These are phyloP conservation scores for Ustilago shanxiensis DNA, from an alignment of 1,284 basidiomycete genomes.

Conservation along the genomic window DNA sequence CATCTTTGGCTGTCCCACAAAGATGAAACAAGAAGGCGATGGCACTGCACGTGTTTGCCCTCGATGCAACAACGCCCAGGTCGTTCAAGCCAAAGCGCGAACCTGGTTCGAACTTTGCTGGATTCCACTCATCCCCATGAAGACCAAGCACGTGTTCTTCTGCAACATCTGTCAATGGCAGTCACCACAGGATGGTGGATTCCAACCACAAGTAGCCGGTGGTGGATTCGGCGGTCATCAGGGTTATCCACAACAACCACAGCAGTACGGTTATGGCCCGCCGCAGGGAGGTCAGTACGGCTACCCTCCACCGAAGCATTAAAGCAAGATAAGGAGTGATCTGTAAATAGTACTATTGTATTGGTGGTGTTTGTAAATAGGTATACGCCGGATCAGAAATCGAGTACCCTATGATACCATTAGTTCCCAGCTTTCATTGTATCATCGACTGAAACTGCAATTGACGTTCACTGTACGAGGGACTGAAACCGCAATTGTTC, in stretches of 20 bases:
- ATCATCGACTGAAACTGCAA: background rate
- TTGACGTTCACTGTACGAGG: too few relatives aligned
- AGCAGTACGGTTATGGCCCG: constrained; percentile 56
- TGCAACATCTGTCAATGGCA: constrained; percentile 69
- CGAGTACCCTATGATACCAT: background rate
- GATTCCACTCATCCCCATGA: constrained; percentile 65
- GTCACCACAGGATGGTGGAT: constrained; percentile 54
- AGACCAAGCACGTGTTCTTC: constrained; percentile 59
- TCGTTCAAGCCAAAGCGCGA: constrained; percentile 63
- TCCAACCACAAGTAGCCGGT: constrained; percentile 54
- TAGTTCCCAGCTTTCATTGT: background rate
- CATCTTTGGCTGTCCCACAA: constrained; percentile 67
- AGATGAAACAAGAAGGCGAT: constrained; percentile 67
- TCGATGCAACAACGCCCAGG: constrained; percentile 67
- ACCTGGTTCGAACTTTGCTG: constrained; percentile 69
- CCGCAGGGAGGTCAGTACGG: constrained; percentile 43
- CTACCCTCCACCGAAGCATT: constrained; percentile 57
- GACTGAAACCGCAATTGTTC: too few relatives aligned
- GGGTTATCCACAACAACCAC: constrained; percentile 34
- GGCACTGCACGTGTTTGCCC: constrained; percentile 65
- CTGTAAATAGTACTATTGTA: background rate
- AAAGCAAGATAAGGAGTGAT: background rate
- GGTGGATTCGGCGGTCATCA: constrained; percentile 48
- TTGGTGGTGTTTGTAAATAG: background rate
- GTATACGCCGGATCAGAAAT: background rate